Conservation (phyloP, 139 green algal genomes). For the Coelastrella sp. region DNA sequence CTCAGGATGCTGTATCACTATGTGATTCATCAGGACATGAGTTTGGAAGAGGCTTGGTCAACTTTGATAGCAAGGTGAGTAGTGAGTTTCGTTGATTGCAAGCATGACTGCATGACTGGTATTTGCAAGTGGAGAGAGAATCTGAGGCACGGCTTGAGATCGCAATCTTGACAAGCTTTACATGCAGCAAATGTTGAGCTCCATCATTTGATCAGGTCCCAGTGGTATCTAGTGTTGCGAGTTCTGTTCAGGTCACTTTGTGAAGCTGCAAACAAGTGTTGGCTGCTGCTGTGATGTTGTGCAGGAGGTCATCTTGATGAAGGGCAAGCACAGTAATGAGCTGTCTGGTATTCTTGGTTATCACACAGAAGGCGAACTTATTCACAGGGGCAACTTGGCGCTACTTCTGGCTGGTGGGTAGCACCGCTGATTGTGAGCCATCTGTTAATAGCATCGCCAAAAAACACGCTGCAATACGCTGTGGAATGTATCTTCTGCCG, state of each 20-base stretch:
- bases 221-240: too few species aligned
- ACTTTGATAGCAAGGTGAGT: conserved; percentile 74
- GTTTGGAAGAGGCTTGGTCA: conserved; percentile 86
- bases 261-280: not conserved
- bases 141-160: too few species aligned
- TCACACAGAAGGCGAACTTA: conserved; percentile 68
- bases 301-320: conserved; percentile 37
- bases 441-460: too few species aligned
- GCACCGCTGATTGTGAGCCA: too few species aligned
- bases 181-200: too few species aligned
- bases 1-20: conserved; percentile 77
- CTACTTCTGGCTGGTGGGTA: conserved; percentile 52
- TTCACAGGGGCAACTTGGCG: conserved; percentile 75
- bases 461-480: not conserved
- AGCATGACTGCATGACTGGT: not conserved
- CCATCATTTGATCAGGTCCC: too few species aligned
- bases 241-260: not conserved
- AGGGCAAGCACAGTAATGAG: conserved; percentile 45
- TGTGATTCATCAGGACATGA: conserved; percentile 78
- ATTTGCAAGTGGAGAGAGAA: too few species aligned
- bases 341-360: conserved; percentile 66
- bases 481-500: not conserved
- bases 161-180: too few species aligned
- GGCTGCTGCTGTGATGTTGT: not conserved
- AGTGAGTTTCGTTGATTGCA: not conserved